Evolutionary conservation across 2,329 filamentous ascomycete species (phyloP).

Genomic region (Cladorrhinum sp.): DNA sequence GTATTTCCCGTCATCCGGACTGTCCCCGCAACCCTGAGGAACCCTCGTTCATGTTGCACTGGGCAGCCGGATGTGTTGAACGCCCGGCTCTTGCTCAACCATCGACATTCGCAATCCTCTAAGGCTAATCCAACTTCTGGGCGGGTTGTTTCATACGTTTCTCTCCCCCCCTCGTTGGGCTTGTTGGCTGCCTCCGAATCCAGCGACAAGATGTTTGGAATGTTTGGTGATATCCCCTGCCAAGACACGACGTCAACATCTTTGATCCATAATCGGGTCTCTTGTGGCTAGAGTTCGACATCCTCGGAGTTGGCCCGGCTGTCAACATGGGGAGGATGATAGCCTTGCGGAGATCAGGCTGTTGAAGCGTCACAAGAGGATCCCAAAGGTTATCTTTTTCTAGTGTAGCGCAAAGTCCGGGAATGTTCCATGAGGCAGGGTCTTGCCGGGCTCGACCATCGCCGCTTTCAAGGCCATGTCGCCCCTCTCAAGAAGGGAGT

Average conservation of each 20-base stretch:
- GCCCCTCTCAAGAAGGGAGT: not conserved
- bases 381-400: not conserved
- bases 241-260: not conserved
- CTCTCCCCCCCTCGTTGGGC: not conserved
- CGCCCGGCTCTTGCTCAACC: slow-evolving; percentile 9
- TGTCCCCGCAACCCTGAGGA: slow-evolving; percentile 5
- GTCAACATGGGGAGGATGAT: not conserved
- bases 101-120: not conserved
- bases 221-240: not conserved
- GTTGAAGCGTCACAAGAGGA: not conserved
- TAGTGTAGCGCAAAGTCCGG: not conserved
- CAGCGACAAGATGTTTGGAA: not conserved
- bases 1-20: slow-evolving; percentile 22
- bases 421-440: not conserved
- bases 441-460: too few relatives aligned
- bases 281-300: not conserved
- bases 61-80: slow-evolving; percentile 17
- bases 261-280: not conserved
- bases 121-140: not conserved
- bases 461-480: too few relatives aligned
- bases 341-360: not conserved
- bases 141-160: slow-evolving; percentile 18
- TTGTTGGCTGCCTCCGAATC: slow-evolving; percentile 18
- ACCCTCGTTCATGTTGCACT: slow-evolving; percentile 5
- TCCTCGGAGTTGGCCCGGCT: not conserved